A percentile compares a stretch with the other conserved stretches of the same genome.
Conservation (phyloP, 1,139 yeast genomes). For the Candida sp. region DNA sequence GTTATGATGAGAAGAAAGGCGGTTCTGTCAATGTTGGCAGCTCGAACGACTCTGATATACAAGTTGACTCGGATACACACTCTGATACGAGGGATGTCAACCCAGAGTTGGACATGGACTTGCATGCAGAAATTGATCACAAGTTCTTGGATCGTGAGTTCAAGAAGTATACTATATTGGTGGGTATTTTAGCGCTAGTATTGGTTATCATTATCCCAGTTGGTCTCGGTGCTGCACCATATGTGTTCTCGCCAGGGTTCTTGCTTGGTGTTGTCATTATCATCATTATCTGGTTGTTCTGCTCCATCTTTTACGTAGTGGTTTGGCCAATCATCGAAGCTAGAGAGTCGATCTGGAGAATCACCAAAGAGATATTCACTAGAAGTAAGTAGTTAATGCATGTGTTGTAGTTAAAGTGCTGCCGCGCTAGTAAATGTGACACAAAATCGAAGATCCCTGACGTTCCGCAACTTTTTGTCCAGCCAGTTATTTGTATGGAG, state of each 20-base stretch:
- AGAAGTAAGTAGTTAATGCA: neutral
- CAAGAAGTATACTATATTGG: conserved; percentile 21
- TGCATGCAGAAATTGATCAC: conserved; percentile 16
- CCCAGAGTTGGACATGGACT: conserved; percentile 13
- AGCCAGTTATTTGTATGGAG: neutral
- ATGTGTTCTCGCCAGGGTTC: conserved; percentile 21
- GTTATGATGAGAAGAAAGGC: too few relatives aligned
- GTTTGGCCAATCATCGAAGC: conserved; percentile 21
- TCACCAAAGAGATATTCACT: neutral
- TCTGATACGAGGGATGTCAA: conserved; percentile 8
- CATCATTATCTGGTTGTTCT: conserved; percentile 22
- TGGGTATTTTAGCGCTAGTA: conserved; percentile 16
- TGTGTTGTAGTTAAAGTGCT: neutral
- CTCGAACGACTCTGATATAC: too few relatives aligned
- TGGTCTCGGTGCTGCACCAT: conserved; percentile 18
- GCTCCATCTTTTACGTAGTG: conserved; percentile 19
- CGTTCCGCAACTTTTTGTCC: neutral
- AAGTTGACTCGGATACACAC: too few relatives aligned
- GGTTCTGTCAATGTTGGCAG: too few relatives aligned
- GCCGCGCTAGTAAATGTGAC: too few relatives aligned
- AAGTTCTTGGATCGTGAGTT: conserved; percentile 20
- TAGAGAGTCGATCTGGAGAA: conserved; percentile 16
- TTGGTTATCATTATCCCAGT: conserved; percentile 21
- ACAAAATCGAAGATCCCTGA: neutral
- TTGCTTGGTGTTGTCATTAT: conserved; percentile 20